A percentile compares a stretch with the other conserved stretches of the same genome.
phyloP scores from a whole-genome alignment of 192 early-diverging fungal genomes.

The Entomortierella lignicola region DNA sequence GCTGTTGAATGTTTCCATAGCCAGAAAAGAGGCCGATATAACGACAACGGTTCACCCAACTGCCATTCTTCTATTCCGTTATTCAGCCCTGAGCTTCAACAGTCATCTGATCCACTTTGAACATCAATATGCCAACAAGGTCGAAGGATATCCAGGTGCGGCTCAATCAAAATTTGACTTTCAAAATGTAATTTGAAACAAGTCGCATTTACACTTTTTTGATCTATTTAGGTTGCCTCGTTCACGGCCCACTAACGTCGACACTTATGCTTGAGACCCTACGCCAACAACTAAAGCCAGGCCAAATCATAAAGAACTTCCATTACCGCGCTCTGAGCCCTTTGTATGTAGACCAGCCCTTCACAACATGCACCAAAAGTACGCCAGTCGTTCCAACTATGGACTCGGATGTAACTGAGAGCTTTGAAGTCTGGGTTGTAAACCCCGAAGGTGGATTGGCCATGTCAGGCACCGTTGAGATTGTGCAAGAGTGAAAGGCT shows the following conservation, averaged over 20 bases:
- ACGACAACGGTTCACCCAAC: slow-evolving; percentile 66
- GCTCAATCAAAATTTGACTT: no score
- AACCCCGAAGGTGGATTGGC: slow-evolving; percentile 73
- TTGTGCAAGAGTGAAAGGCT: slow-evolving; percentile 3
- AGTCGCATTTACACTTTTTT: background rate
- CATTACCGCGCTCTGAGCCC: slow-evolving; percentile 79
- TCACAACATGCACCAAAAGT: slow-evolving; percentile 65
- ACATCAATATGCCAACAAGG: slow-evolving; percentile 69
- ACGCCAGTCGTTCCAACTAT: slow-evolving; percentile 55
- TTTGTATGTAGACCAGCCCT: slow-evolving; percentile 65
- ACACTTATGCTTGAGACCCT: slow-evolving; percentile 79
- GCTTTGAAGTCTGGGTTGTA: slow-evolving; percentile 80
- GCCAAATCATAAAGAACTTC: slow-evolving; percentile 66
- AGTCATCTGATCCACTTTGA: slow-evolving; percentile 93
- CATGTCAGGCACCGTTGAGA: slow-evolving; percentile 75
- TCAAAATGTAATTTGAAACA: background rate
- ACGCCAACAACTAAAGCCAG: slow-evolving; percentile 55
- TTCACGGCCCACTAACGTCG: slow-evolving; percentile 85
- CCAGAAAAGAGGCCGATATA: slow-evolving; percentile 71
- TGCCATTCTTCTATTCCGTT: slow-evolving; percentile 83
- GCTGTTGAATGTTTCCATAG: slow-evolving; percentile 25
- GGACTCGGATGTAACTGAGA: slow-evolving; percentile 31
- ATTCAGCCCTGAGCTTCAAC: slow-evolving; percentile 93
- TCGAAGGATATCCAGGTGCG: slow-evolving; percentile 75
- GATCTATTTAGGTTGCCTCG: slow-evolving; percentile 63